Conservation (phyloP, 345 rosid species). For the Turritis glabra region DNA sequence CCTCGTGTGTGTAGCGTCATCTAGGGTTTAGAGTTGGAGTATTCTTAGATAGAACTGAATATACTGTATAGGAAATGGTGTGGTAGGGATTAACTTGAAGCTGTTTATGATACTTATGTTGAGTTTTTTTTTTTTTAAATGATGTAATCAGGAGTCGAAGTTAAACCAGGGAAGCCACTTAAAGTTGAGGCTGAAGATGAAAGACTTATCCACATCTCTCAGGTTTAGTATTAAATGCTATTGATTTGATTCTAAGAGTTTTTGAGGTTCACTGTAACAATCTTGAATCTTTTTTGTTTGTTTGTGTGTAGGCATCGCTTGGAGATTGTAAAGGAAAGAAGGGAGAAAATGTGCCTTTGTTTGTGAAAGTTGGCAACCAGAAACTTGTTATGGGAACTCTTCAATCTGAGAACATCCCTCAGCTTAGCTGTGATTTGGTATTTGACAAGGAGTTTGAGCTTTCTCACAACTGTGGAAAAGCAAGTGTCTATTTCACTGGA, state of each 20-base stretch:
- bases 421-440: slow-evolving; percentile 59
- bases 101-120: background rate
- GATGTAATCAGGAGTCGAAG: slow-evolving; percentile 56
- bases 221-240: slow-evolving; percentile 35
- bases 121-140: background rate
- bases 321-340: slow-evolving; percentile 59
- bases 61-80: background rate
- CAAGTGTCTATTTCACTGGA: slow-evolving; percentile 65
- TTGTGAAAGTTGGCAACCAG: slow-evolving; percentile 50
- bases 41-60: background rate
- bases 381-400: slow-evolving; percentile 65
- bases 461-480: slow-evolving; percentile 74
- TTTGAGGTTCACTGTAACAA: background rate
- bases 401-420: slow-evolving; percentile 49
- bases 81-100: background rate
- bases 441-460: slow-evolving; percentile 78
- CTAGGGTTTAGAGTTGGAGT: background rate
- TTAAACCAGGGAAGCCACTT: slow-evolving; percentile 53
- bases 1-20: background rate
- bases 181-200: slow-evolving; percentile 42
- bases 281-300: background rate
- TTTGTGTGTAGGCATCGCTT: slow-evolving; percentile 56
- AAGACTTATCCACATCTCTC: slow-evolving; percentile 51
- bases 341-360: slow-evolving; percentile 48
- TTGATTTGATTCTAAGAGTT: background rate